Evolutionary conservation across 164 flowering plant species (phyloP).

Genomic region (Aristolochia californica): DNA sequence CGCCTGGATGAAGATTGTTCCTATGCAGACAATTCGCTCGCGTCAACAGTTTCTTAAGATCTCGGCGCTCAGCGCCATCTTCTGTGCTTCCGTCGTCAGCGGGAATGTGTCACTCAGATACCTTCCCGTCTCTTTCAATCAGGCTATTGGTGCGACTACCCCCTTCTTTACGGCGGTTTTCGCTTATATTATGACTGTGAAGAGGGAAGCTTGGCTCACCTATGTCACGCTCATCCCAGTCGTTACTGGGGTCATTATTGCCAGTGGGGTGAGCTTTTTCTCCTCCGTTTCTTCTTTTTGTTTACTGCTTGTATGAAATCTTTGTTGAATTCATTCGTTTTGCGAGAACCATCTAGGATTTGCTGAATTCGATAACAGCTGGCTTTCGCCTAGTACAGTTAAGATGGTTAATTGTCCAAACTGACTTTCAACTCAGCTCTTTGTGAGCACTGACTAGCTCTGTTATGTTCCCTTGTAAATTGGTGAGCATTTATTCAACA

Average conservation of each 20-base stretch:
- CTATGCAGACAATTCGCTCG: slow-evolving; percentile 34
- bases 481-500: too few species aligned
- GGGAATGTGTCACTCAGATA: slow-evolving; percentile 39
- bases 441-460: background rate
- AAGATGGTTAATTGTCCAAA: background rate
- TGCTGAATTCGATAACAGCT: background rate
- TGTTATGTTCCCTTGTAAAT: background rate
- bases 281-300: too few species aligned
- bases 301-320: background rate
- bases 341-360: background rate
- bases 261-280: slow-evolving; percentile 33
- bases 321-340: background rate
- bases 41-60: slow-evolving; percentile 33
- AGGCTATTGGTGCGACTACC: slow-evolving; percentile 44
- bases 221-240: slow-evolving; percentile 40
- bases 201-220: slow-evolving; percentile 44
- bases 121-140: slow-evolving; percentile 43
- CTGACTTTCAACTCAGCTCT: background rate
- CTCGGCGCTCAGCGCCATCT: slow-evolving; percentile 27
- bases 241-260: slow-evolving; percentile 40
- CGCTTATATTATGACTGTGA: slow-evolving; percentile 38
- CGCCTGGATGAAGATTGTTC: slow-evolving; percentile 36
- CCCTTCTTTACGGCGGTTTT: slow-evolving; percentile 44
- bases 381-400: background rate
- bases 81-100: slow-evolving; percentile 40